A percentile compares a stretch with the other conserved stretches of the same genome.
These are phyloP conservation scores for Tetrahymena malaccensis DNA, from an alignment of 73 alveolate species.

Conservation along the genomic window DNA sequence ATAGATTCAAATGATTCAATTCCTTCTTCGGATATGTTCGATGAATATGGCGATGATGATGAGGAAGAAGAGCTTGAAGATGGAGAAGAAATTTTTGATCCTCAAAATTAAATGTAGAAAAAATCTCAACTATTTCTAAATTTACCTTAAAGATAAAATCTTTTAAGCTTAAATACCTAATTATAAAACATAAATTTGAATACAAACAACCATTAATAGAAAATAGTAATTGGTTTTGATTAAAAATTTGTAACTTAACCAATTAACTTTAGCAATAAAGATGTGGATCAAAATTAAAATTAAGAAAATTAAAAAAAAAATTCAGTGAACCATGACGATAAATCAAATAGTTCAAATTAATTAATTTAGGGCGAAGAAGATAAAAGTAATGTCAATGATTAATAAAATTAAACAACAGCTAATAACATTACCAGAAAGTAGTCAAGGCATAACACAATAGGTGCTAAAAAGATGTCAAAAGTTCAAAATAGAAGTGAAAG, in stretches of 20 bases:
- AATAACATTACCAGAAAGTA: not conserved
- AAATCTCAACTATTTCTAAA: not conserved
- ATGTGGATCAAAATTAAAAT: not conserved
- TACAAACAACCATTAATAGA: too few species aligned
- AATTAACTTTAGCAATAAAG: not conserved
- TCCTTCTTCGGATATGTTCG: not conserved
- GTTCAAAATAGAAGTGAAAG: not conserved
- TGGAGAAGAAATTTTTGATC: too few species aligned
- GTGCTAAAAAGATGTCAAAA: not conserved
- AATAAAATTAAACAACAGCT: not conserved
- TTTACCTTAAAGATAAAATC: not conserved
- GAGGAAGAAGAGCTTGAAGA: not conserved
- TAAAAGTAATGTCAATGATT: not conserved
- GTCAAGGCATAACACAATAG: not conserved
- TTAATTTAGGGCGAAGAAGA: not conserved
- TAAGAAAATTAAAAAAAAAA: not conserved
- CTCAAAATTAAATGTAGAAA: not conserved
- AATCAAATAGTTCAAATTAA: not conserved
- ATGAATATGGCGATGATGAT: not conserved
- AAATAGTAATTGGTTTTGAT: not conserved
- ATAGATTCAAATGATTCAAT: not conserved
- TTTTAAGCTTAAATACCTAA: too few species aligned
- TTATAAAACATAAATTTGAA: too few species aligned
- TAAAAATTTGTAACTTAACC: too few species aligned
- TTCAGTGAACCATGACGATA: not conserved